A percentile compares a stretch with the other conserved stretches of the same genome.
Evolutionary conservation across 768 basidiomycete genomes (phyloP).

Genomic region (Lactarius evosmus): DNA sequence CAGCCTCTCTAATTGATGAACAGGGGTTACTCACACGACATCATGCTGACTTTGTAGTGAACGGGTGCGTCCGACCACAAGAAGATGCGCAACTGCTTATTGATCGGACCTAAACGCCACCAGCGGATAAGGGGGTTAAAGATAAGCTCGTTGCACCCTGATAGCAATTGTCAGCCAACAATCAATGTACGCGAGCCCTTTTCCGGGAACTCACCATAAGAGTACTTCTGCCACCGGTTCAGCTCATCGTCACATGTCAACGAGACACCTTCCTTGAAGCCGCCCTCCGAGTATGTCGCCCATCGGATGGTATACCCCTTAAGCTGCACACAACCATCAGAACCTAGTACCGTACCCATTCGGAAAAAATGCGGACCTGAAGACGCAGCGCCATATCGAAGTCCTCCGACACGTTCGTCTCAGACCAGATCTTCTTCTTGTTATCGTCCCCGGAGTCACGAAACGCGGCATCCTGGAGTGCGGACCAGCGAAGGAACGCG

Average conservation of each 20-base stretch:
- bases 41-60: slow-evolving; percentile 81
- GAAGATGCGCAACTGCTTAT: slow-evolving; percentile 71
- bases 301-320: slow-evolving; percentile 75
- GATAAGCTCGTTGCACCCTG: slow-evolving; percentile 72
- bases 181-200: background rate
- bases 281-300: slow-evolving; percentile 82
- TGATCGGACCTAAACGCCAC: slow-evolving; percentile 80
- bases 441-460: slow-evolving; percentile 60
- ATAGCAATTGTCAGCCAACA: slow-evolving; percentile 1
- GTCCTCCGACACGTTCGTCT: slow-evolving; percentile 78
- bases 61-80: slow-evolving; percentile 74
- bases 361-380: slow-evolving; percentile 33
- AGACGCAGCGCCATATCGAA: slow-evolving; percentile 78
- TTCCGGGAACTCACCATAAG: slow-evolving; percentile 51
- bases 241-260: slow-evolving; percentile 88
- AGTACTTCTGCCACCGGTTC: slow-evolving; percentile 89
- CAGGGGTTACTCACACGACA: slow-evolving; percentile 52
- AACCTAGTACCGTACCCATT: too few relatives aligned
- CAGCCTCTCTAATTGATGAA: too few relatives aligned
- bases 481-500: slow-evolving; percentile 87
- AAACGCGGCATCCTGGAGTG: slow-evolving; percentile 82
- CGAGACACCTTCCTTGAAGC: slow-evolving; percentile 90
- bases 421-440: slow-evolving; percentile 73
- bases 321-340: slow-evolving; percentile 30
- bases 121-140: slow-evolving; percentile 81